Evolutionary conservation across 345 rosid species (phyloP), one percentile per base, ranked within the genome.

Genomic region (Mangifera indica): DNA sequence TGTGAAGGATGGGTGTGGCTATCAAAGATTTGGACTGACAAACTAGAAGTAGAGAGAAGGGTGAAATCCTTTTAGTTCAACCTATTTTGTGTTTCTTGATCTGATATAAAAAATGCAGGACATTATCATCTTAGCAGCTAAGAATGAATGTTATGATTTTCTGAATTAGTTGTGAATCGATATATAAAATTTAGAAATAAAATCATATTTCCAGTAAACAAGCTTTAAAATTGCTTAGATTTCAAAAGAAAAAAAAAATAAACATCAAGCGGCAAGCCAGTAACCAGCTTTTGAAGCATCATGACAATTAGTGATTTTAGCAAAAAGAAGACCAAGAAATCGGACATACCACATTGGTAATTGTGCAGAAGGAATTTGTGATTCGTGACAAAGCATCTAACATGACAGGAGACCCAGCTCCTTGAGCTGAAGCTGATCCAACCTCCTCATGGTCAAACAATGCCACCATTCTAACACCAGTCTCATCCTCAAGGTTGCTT

Each of bases 341-440:
- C 68, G 49, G 40, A 44, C 26, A 67, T 46, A 24, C 40, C 63
- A 91, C 99, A 92, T 88, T 87, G 53, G 91, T 69, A 85, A 87
- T 90, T 67, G 92, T 74, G 78, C 80, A 74, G 78, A 95, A 92
- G 78, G 90, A 81, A 73, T 82, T 77, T 21, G 98, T 92, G 79
- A 91, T 87, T 66, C 88, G 88, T 75, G 98, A 88, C 67, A 95
- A 73, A 74, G 98, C 96, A 79, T 95, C 99, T 49, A 92, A 69
- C 99, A 92, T 90, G 77, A 76, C 97, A 75, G 97, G 98, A 78
- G 99, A 95, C 44, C 98, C 97, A 73, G 98, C 99, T 74, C 97
- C 99, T 81, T 95, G 97, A 21, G 98, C 98, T 71, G 99, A 95
- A 65, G 78, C 20, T 72, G 99, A 95, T 55, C 98, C 99, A 71